Evolutionary conservation across 148 eudicot genomes (phyloP).

Genomic region (Rhododendron griersonianum): DNA sequence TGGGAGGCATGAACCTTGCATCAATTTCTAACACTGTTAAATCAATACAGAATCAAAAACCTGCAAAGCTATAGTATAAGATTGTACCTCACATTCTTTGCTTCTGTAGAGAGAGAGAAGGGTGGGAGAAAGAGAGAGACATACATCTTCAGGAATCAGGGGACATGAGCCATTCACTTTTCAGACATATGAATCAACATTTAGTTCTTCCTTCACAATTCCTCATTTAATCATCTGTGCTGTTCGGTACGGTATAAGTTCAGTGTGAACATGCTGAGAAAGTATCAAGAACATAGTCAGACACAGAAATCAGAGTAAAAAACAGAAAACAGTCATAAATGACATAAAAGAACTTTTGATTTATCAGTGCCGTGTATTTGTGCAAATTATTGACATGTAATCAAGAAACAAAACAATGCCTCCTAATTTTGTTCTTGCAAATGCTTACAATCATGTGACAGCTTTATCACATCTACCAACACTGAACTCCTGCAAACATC

Average conservation of each 20-base stretch:
- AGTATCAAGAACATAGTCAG: constrained; percentile 10
- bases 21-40: too few relatives aligned
- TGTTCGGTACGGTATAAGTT: constrained; percentile 80
- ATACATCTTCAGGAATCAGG: constrained; percentile 97
- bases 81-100: too few relatives aligned
- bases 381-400: background rate
- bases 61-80: too few relatives aligned
- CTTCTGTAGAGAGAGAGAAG: too few relatives aligned
- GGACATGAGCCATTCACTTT: constrained; percentile 83
- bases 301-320: constrained; percentile 7
- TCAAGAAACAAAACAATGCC: background rate
- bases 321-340: background rate
- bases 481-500: background rate
- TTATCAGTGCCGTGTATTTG: background rate
- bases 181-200: constrained; percentile 66
- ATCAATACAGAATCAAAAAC: too few relatives aligned
- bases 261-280: constrained; percentile 79
- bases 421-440: background rate
- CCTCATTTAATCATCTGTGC: constrained; percentile 82
- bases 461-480: background rate
- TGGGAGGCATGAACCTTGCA: too few relatives aligned
- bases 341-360: background rate
- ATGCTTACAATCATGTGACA: background rate
- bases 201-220: constrained; percentile 47
- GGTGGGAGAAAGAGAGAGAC: too few relatives aligned